A percentile compares a stretch with the other conserved stretches of the same genome.
Conservation (phyloP, 495 filamentous ascomycete species). For the Penicillium salamii region DNA sequence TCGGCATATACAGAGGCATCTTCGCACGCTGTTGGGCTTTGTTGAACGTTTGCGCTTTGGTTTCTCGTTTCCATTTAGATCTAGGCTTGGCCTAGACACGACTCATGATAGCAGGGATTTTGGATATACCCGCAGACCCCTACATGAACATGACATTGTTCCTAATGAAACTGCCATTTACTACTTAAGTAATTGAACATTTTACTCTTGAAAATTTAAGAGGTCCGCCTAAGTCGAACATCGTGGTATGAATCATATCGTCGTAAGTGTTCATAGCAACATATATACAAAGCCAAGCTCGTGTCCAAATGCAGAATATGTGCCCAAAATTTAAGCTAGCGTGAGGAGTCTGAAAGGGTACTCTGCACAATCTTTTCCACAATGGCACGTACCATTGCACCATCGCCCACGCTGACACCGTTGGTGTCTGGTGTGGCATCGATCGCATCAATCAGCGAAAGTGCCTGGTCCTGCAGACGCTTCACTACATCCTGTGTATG, state of each 20-base stretch:
- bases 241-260: slow-evolving; percentile 3
- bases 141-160: slow-evolving; percentile 3
- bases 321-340: not conserved
- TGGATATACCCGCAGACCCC: slow-evolving; percentile 4
- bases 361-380: slow-evolving; percentile 46
- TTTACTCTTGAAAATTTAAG: not conserved
- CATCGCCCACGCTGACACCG: slow-evolving; percentile 29
- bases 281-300: not conserved
- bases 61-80: not conserved
- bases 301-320: not conserved
- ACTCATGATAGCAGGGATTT: slow-evolving; percentile 6
- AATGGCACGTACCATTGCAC: slow-evolving; percentile 38
- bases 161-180: slow-evolving; percentile 3
- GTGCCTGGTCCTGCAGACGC: slow-evolving; percentile 64
- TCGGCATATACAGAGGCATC: slow-evolving; percentile 1
- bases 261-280: slow-evolving; percentile 5
- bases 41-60: not conserved
- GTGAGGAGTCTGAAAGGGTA: slow-evolving; percentile 29
- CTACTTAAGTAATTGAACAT: not conserved
- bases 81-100: not conserved
- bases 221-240: not conserved
- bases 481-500: slow-evolving; percentile 72
- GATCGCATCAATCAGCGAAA: slow-evolving; percentile 64
- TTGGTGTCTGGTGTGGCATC: slow-evolving; percentile 46
- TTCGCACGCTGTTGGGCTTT: not conserved